Conservation (phyloP, 2,329 filamentous ascomycete species). For the Beauveria pseudobassiana region DNA sequence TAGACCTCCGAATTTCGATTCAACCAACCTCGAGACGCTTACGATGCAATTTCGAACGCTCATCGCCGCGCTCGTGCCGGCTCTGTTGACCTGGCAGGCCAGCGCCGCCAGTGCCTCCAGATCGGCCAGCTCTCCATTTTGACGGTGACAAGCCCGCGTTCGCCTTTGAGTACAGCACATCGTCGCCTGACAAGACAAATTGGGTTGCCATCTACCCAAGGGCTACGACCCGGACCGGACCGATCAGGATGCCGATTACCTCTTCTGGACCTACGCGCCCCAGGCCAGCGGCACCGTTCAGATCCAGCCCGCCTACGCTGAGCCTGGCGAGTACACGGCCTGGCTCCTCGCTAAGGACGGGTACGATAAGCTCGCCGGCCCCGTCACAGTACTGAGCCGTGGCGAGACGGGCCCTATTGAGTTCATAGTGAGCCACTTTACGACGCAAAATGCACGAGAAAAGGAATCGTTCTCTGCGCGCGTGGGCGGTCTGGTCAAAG, state of each 20-base stretch:
- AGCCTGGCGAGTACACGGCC: conserved; percentile 5
- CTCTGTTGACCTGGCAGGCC: not conserved
- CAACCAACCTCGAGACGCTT: not conserved
- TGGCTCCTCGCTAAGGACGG: conserved; percentile 1
- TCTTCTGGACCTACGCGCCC: conserved; percentile 19
- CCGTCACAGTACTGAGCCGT: not conserved
- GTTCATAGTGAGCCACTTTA: conserved; percentile 24
- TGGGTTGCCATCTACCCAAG: conserved; percentile 20
- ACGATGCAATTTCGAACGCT: not conserved
- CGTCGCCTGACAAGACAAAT: conserved; percentile 15
- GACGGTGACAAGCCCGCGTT: conserved; percentile 8
- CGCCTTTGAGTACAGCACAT: conserved; percentile 18
- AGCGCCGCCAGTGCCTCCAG: not conserved
- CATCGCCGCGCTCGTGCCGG: not conserved
- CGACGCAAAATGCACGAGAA: conserved; percentile 29
- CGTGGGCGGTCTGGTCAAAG: conserved; percentile 26
- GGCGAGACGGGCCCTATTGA: conserved; percentile 13
- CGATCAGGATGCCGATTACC: conserved; percentile 11
- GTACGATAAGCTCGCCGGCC: not conserved
- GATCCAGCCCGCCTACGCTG: not conserved
- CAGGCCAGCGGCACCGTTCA: conserved; percentile 12
- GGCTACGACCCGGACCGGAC: conserved; percentile 16
- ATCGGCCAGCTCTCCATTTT: not conserved
- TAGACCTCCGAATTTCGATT: not conserved
- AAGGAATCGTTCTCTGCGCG: conserved; percentile 25